Evolutionary conservation across 1,284 basidiomycete genomes (phyloP).

Genomic region (Takashimella koratensis): DNA sequence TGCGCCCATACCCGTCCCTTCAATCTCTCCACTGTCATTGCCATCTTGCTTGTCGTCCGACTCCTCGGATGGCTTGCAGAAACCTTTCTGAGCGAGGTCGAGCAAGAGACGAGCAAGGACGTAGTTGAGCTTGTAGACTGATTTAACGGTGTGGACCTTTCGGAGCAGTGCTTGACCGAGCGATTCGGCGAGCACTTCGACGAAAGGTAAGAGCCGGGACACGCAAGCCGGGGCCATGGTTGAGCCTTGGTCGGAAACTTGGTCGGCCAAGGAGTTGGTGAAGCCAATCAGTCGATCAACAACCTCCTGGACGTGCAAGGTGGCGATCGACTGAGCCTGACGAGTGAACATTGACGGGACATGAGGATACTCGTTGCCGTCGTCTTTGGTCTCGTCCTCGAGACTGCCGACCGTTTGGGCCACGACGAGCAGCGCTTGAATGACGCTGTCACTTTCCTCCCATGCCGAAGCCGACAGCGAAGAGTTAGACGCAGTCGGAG

Average conservation of each 20-base stretch:
- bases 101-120: constrained; percentile 71
- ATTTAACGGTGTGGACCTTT: constrained; percentile 53
- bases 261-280: constrained; percentile 7
- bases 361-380: constrained; percentile 28
- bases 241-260: constrained; percentile 10
- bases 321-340: constrained; percentile 21
- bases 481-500: constrained; percentile 7
- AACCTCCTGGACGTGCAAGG: constrained; percentile 41
- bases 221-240: constrained; percentile 17
- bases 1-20: constrained; percentile 80
- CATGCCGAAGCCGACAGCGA: constrained; percentile 21
- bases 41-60: constrained; percentile 53
- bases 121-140: constrained; percentile 79
- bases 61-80: constrained; percentile 81
- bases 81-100: constrained; percentile 78
- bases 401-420: constrained; percentile 52
- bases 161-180: constrained; percentile 48
- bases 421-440: constrained; percentile 62
- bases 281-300: constrained; percentile 33
- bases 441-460: constrained; percentile 49
- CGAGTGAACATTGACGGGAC: constrained; percentile 29
- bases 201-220: constrained; percentile 40
- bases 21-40: constrained; percentile 54
- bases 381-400: constrained; percentile 23
- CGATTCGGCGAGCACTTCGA: constrained; percentile 57